A percentile compares a stretch with the other conserved stretches of the same genome.
Evolutionary conservation across 2,329 filamentous ascomycete species (phyloP).

Genomic region (Alternaria novae-zelandiae): DNA sequence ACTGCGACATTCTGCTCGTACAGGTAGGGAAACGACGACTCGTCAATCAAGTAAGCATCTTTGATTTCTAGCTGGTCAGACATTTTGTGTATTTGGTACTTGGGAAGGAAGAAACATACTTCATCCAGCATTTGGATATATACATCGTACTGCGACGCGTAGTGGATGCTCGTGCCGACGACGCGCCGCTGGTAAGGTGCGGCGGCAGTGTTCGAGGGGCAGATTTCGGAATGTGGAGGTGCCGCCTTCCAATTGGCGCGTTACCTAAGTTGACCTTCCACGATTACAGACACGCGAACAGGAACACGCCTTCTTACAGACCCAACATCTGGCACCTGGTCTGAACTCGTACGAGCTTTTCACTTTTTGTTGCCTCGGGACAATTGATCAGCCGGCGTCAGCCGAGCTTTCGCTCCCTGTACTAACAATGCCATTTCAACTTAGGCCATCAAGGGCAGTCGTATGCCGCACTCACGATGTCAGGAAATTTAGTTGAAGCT

Average conservation of each 20-base stretch:
- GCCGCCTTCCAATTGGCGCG: not conserved
- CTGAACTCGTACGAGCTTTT: not conserved
- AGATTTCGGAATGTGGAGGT: slow-evolving; percentile 31
- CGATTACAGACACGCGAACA: not conserved
- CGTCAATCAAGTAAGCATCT: slow-evolving; percentile 43
- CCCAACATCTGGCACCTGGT: not conserved
- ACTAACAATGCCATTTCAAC: not conserved
- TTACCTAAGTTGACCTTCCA: not conserved
- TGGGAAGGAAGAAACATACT: not conserved
- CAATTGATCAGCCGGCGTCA: not conserved
- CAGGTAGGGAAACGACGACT: slow-evolving; percentile 53
- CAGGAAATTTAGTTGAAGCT: not conserved
- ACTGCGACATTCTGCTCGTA: slow-evolving; percentile 59
- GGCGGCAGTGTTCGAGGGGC: slow-evolving; percentile 12
- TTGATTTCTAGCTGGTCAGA: slow-evolving; percentile 37
- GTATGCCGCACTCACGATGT: not conserved
- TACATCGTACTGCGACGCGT: slow-evolving; percentile 17
- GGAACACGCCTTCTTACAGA: not conserved
- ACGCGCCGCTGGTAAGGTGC: slow-evolving; percentile 4
- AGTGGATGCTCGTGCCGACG: slow-evolving; percentile 11
- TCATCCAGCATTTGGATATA: slow-evolving; percentile 19
- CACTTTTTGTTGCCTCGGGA: not conserved
- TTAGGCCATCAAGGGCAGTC: not conserved
- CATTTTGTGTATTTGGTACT: slow-evolving; percentile 21
- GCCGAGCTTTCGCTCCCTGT: not conserved